Evolutionary conservation across 495 filamentous ascomycete species (phyloP), one percentile per base, ranked within the genome.

Genomic region (Penicillium silybi): DNA sequence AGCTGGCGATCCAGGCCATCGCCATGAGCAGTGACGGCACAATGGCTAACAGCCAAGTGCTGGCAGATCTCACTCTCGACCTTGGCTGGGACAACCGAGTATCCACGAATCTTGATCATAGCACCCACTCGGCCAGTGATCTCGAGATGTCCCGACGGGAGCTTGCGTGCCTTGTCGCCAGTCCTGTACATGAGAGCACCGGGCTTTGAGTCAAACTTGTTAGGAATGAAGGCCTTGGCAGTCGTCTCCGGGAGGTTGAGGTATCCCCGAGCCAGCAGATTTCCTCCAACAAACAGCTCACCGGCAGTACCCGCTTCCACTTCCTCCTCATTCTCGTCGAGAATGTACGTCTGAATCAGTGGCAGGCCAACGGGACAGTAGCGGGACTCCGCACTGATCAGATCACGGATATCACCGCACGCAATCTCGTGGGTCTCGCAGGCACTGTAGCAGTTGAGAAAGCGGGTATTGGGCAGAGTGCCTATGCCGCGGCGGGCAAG

Each of bases 171-270:
- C 54, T 84, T 85, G 65, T 97, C 92, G 4, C 92, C 92, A 2
- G 92, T 97, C 19, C 88, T 78, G 68, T 96, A 96, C 18, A 92
- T 72, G 25, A 75, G 57, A 54, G 82, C 69, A 64, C 71, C 77
- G 46, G 81, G 56, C 0, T 50, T 57, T 0, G 52, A 17, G 52
- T 82, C 77, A 23, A 86, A 85, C n/a, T 66, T 75, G 41, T 82
- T 75, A 2, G 80, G 55, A n/a, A 81, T 64, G 63, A 96, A 96
- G 0, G 85, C 82, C 40, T 77, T 73, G 13, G 77, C 72, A 0
- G 87, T 96, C n/a, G 87, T 79, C 41, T 95, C 87, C 0, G 82
- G 83, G 7, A 88, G 79, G 57, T 95, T 93, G 26, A 97, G 72
- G 57, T 97, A 97, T 40, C 82, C 88, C 43, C 81, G 75, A 2